Conservation (phyloP, 306 rosid genomes). For the Datisca glomerata region DNA sequence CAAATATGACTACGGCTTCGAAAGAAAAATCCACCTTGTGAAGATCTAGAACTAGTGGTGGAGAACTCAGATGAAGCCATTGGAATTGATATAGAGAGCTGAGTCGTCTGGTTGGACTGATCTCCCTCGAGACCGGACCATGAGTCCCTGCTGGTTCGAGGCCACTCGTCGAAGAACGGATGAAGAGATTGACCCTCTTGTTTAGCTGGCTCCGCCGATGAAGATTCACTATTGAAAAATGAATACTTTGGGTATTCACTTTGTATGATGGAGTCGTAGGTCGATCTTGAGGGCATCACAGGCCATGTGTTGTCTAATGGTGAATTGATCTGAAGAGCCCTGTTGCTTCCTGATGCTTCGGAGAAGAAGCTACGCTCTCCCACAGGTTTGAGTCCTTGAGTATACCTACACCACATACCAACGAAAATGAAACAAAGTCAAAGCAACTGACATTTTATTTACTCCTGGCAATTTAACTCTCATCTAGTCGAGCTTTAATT, state of each 20-base stretch:
- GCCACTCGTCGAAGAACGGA: conserved; percentile 41
- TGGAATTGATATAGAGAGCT: conserved; percentile 39
- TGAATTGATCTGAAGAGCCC: conserved; percentile 22
- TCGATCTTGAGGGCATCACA: conserved; percentile 21
- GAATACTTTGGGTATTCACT: conserved; percentile 20
- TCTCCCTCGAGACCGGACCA: conserved; percentile 39
- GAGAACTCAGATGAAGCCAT: conserved; percentile 27
- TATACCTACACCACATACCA: conserved; percentile 33
- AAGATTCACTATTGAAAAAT: conserved; percentile 17
- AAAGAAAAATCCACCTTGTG: too few species aligned
- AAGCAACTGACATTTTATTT: too few species aligned
- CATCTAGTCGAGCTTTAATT: too few species aligned
- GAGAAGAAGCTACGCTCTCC: conserved; percentile 37
- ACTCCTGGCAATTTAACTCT: too few species aligned
- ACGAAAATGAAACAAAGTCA: too few species aligned
- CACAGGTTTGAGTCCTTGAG: conserved; percentile 27
- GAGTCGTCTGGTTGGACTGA: conserved; percentile 32
- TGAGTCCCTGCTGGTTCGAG: conserved; percentile 28
- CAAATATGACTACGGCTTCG: too few species aligned
- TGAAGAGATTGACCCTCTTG: conserved; percentile 36
- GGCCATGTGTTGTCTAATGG: conserved; percentile 25
- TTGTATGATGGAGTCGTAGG: conserved; percentile 17
- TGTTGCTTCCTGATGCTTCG: conserved; percentile 28
- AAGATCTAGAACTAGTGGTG: conserved; percentile 22
- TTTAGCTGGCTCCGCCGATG: conserved; percentile 18